Evolutionary conservation across 352 stramenopile genomes (phyloP).

Genomic region (Phytopythium sindhum): DNA sequence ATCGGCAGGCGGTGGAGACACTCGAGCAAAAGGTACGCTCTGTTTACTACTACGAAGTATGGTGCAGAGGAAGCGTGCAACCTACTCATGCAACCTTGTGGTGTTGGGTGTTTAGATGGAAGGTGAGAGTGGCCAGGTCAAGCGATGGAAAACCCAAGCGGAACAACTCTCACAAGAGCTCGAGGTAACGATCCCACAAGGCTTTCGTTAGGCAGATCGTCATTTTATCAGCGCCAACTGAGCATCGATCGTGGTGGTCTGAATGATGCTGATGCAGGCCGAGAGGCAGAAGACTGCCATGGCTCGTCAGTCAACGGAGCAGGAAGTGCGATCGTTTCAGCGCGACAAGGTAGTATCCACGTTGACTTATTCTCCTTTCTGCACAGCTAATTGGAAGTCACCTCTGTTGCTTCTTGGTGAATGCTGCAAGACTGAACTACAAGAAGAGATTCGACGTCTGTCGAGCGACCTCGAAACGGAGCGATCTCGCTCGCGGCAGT

Average conservation of each 20-base stretch:
- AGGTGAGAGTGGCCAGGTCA: background rate
- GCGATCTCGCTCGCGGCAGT: constrained; percentile 10
- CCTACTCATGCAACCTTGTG: background rate
- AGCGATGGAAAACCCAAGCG: background rate
- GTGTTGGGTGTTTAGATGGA: background rate
- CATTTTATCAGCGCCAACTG: background rate
- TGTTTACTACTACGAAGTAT: background rate
- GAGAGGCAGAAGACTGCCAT: background rate
- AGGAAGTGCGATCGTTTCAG: background rate
- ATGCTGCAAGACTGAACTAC: constrained; percentile 20
- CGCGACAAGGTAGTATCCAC: background rate
- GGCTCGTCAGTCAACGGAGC: background rate
- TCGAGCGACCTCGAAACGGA: constrained; percentile 24
- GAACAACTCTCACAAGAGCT: background rate
- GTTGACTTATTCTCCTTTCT: background rate
- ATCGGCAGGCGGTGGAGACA: constrained; percentile 20
- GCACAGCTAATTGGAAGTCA: background rate
- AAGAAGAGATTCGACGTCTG: constrained; percentile 22
- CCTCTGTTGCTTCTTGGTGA: background rate
- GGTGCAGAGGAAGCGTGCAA: background rate
- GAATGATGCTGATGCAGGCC: background rate
- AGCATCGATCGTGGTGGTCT: background rate
- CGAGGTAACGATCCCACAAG: background rate
- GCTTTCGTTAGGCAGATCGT: background rate
- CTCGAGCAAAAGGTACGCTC: constrained; percentile 29